Percentiles rank a stretch among this genome's conserved stretches.
Conservation (phyloP, 2,329 filamentous ascomycete genomes). For the Clarireedia hainanense region DNA sequence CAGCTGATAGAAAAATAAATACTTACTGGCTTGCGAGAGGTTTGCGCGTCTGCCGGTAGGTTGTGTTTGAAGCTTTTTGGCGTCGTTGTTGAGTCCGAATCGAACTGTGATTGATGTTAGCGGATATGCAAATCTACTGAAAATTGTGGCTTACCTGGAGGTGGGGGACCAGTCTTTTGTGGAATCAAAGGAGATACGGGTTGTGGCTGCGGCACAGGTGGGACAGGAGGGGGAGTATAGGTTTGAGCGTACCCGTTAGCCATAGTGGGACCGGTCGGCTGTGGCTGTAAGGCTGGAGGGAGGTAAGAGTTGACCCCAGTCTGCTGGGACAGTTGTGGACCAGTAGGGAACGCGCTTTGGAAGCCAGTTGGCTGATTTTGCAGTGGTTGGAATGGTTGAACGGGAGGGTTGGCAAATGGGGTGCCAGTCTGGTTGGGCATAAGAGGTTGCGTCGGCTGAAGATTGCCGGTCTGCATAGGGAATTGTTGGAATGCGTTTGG, state of each 20-base stretch:
- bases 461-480: conserved; percentile 20
- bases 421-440: conserved; percentile 38
- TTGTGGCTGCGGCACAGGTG: conserved; percentile 47
- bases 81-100: conserved; percentile 69
- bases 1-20: neutral
- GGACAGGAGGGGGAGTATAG: conserved; percentile 37
- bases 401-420: conserved; percentile 48
- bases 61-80: conserved; percentile 75
- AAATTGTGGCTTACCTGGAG: conserved; percentile 39
- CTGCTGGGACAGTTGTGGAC: conserved; percentile 30
- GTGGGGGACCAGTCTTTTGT: conserved; percentile 79
- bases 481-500: conserved; percentile 17
- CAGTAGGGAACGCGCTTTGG: conserved; percentile 34
- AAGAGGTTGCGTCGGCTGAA: conserved; percentile 26
- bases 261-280: conserved; percentile 46
- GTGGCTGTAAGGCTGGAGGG: conserved; percentile 52
- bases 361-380: conserved; percentile 44
- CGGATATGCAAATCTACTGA: neutral
- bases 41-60: conserved; percentile 86
- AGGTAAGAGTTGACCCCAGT: conserved; percentile 49
- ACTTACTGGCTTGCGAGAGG: conserved; percentile 88
- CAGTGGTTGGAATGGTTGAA: conserved; percentile 45
- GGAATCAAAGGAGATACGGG: conserved; percentile 57
- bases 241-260: conserved; percentile 39
- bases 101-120: conserved; percentile 43